Base-by-base conservation (phyloP, 164 flowering plant species). In the Santalum album region DNA sequence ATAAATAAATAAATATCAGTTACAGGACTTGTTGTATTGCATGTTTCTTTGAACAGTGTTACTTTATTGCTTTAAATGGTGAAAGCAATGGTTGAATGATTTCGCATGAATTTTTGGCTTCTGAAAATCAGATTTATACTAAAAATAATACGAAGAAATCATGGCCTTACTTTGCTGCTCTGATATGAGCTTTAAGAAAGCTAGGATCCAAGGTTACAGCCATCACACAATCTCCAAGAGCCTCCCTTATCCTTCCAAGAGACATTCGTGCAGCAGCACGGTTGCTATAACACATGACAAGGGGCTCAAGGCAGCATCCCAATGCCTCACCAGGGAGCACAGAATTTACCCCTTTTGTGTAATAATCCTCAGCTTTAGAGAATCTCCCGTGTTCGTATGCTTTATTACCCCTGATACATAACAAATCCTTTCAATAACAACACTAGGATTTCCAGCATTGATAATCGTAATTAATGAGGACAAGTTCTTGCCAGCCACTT, bases 321-420 rank as follows among this genome's bases (percentile, higher is more conserved):
- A 38, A n/a, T 16, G 40, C 35, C 51, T 49, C 36, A 6, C 15
- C 38, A 3, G 47, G 34, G 36, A 50, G 29, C 19, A 54, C 53
- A 20, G 58, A 23, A 51, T 67, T 46, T 7, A 71, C 51, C 18
- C 75, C 71, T 47, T 26, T 59, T 47, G 75, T 48, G 61, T 71
- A 71, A 42, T 39, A 57, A n/a, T 57, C 63, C 52, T 71, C 75
- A 17, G 71, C 75, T 63, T 60, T 57, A 6, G 65, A 56, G 16
- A 71, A 44, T 35, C 60, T 44, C 12, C 71, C 71, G 22, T 19
- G 45, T 42, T 56, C 59, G 53, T 70, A 70, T 20, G 74, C 70
- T 42, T 70, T 59, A 23, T 70, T 70, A 39, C 74, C 74, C 59
- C 74, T 70, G 65, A 27, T 29, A 40, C 3, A 53, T 11, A 16